Conservation (phyloP, 305 asterid species). For the Solanum hybrid region DNA sequence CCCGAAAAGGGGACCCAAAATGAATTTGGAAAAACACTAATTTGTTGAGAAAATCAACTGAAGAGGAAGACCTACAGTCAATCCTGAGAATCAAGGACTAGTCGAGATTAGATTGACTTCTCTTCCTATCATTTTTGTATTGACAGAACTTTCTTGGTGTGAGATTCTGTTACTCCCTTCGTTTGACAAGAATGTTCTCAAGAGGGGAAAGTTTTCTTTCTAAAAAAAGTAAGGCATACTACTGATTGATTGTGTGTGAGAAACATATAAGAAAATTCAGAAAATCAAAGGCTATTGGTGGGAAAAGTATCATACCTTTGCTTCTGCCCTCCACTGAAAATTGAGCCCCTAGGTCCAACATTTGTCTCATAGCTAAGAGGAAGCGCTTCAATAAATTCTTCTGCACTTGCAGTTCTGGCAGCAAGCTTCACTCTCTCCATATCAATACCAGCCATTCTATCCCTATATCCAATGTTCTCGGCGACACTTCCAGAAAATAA, state of each 20-base stretch:
- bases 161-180: neutral
- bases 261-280: neutral
- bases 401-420: constrained; percentile 86
- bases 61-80: neutral
- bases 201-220: neutral
- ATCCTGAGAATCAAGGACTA: neutral
- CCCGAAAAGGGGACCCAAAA: neutral
- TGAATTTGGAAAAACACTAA: neutral
- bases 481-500: constrained; percentile 81
- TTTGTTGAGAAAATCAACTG: neutral
- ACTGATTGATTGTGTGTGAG: neutral
- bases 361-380: constrained; percentile 54
- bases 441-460: constrained; percentile 57
- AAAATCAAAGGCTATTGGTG: neutral
- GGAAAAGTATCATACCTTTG: constrained; percentile 43
- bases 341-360: constrained; percentile 86
- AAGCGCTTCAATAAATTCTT: constrained; percentile 60
- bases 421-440: constrained; percentile 67
- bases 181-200: neutral
- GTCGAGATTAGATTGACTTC: neutral
- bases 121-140: neutral
- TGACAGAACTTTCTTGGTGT: neutral
- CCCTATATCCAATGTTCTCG: constrained; percentile 86
- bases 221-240: neutral
- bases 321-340: constrained; percentile 86